Base-by-base conservation (phyloP, 2,329 filamentous ascomycete genomes). In the Didymella pomorum region DNA sequence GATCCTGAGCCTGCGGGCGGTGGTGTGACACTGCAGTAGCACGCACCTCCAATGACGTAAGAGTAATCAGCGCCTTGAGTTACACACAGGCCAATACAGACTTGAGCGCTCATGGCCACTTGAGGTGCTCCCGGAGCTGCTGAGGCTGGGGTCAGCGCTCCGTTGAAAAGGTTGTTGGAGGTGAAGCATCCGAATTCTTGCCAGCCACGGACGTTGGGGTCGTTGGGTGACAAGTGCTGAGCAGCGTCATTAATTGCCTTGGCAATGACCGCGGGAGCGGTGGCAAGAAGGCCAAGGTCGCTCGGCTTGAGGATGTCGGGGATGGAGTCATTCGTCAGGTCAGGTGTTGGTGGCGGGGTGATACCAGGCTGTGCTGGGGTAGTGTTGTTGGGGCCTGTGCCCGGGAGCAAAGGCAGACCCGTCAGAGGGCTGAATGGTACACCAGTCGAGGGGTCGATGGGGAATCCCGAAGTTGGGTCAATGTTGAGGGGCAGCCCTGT, bases 161-260 rank as follows among this genome's bases (percentile, higher is more conserved):
- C 41, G 18, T 20, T n/a, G 29, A 44, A 44, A 5, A 44, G 29
- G 8, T 52, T n/a, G 21, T 20, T 3, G 12, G 41, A 35, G 4
- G 41, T 45, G n/a, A 52, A 52, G 23, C 50, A 52, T 16, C 50
- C 50, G n/a, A 26, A 52, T 4, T 35, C 28, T 33, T 52, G 41
- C 50, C 50, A 52, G 7, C 50, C 50, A n/a, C 28, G 28, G 4
- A 52, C 41, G 12, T 28, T 10, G 6, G 50, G 50, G 16, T 52
- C 50, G 21, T 52, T 52, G 4, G 29, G 50, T 2, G 50, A 52
- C 11, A 52, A 9, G 14, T 45, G 50, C 41, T 45, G 41, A 25
- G 50, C 41, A 10, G 50, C 50, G 18, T 52, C 50, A 26, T 35
- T 45, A 29, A 52, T 20, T 37, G 37, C 23, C n/a, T 45, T 26